Conservation (phyloP, 192 early-diverging fungal species). For the Backusella morwellensis region DNA sequence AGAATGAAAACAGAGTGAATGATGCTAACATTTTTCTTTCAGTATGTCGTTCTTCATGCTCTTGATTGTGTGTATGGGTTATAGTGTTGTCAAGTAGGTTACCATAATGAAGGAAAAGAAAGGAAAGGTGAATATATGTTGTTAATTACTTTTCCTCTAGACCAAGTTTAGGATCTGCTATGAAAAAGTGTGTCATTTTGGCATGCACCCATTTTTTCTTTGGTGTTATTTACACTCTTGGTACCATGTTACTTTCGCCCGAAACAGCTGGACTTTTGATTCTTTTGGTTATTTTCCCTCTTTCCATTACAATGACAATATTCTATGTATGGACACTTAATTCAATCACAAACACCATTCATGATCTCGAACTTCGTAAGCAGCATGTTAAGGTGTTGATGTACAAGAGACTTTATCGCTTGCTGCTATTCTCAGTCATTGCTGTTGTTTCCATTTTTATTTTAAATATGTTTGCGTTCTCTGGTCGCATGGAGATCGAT, state of each 20-base stretch:
- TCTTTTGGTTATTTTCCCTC: constrained; percentile 80
- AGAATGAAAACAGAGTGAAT: neutral
- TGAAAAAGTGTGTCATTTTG: constrained; percentile 83
- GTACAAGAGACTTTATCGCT: constrained; percentile 81
- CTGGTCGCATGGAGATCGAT: constrained; percentile 54
- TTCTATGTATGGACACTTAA: constrained; percentile 96
- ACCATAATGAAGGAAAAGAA: neutral
- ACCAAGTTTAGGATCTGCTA: constrained; percentile 84
- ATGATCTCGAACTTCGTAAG: constrained; percentile 69
- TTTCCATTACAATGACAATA: constrained; percentile 84
- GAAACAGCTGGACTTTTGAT: constrained; percentile 70
- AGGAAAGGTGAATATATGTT: neutral
- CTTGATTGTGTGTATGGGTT: constrained; percentile 92
- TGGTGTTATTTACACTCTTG: constrained; percentile 84
- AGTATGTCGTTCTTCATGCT: constrained; percentile 96
- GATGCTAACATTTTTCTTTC: neutral
- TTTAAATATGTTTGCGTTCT: constrained; percentile 77
- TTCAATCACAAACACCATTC: constrained; percentile 76
- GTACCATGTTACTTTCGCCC: constrained; percentile 69
- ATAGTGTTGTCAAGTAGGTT: constrained; percentile 88
- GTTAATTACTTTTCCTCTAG: constrained; percentile 31
- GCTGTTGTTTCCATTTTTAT: constrained; percentile 79
- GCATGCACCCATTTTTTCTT: constrained; percentile 82
- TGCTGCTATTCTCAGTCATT: constrained; percentile 74
- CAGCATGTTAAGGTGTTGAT: constrained; percentile 90